These are phyloP conservation scores for Apophysomyces variabilis DNA, from an alignment of 371 early-diverging fungal species.

Conservation along the genomic window DNA sequence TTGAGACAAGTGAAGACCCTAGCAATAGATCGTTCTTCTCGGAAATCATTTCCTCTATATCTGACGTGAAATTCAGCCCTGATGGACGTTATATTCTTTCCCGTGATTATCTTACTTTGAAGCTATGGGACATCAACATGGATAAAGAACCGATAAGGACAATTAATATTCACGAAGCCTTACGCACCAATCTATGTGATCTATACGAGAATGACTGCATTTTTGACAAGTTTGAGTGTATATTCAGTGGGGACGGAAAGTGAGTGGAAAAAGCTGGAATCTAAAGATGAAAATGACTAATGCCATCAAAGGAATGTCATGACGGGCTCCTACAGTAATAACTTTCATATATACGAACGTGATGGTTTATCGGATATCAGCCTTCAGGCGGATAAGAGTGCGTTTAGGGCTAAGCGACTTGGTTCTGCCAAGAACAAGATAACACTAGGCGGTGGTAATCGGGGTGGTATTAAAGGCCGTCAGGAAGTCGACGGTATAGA, in stretches of 20 bases:
- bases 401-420: conserved; percentile 92
- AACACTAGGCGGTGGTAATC: conserved; percentile 45
- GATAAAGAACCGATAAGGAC: conserved; percentile 90
- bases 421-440: conserved; percentile 58
- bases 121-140: conserved; percentile 99
- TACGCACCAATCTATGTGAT: conserved; percentile 93
- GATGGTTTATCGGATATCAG: conserved; percentile 78
- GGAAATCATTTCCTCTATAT: conserved; percentile 97
- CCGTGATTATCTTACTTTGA: conserved; percentile 94
- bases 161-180: conserved; percentile 94
- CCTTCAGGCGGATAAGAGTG: conserved; percentile 96
- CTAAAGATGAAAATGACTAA: neutral
- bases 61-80: conserved; percentile 93
- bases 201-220: conserved; percentile 99
- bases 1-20: conserved; percentile 94
- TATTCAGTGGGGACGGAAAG: conserved; percentile 90
- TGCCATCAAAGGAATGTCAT: conserved; percentile 62
- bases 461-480: conserved; percentile 64
- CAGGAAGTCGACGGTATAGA: conserved; percentile 82
- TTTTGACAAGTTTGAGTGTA: conserved; percentile 99
- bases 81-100: conserved; percentile 97
- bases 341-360: conserved; percentile 88
- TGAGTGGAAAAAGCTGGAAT: conserved; percentile 9
- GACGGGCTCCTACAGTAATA: conserved; percentile 98
- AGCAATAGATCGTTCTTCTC: conserved; percentile 95